Evolutionary conservation across 306 rosid genomes (phyloP), one percentile per base, ranked within the genome.

Genomic region (Vicia sativa): DNA sequence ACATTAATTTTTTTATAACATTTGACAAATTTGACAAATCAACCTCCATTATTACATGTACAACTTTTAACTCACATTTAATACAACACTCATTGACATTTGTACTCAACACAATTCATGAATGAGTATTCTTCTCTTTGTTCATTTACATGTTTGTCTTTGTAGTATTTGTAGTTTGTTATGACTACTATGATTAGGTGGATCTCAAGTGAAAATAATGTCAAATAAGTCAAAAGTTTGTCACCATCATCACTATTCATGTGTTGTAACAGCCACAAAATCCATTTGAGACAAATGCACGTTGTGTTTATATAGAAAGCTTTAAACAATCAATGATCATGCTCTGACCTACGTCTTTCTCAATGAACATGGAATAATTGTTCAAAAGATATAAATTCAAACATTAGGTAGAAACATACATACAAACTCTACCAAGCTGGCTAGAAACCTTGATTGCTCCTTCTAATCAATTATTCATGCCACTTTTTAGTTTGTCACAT

Each of bases 381-480:
- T 72, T 60, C 56, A 54, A 50, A 54, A 26, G 35, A 8, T 45
- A 68, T 12, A 53, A 41, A n/a, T 75, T 76, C 75, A 75, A 72
- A 79, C 21, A 60, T 75, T 23, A 74, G 80, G 74, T 71, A 28
- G 34, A 50, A 39, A 58, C 65, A 74, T 13, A 63, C 59, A 55
- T 23, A 26, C 59, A 55, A 11, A 26, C 52, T 54, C 23, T 46
- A 65, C 56, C 56, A 68, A 76, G 52, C 48, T 63, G 75, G 49
- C 42, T 13, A 12, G 45, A 62, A 62, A 66, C 66, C 50, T 45
- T 66, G 73, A 72, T 61, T 28, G 50, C 43, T 53, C 53, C 35
- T 35, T 25, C 41, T 43, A 14, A 49, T 60, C 53, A 42, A 70
- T 60, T 50, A 71, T 65, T 59, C 53, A 68, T 50, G 38, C 68